Evolutionary conservation across 2,329 filamentous ascomycete species (phyloP), one percentile per base, ranked within the genome.

Genomic region (Aquanectria penicillioides): DNA sequence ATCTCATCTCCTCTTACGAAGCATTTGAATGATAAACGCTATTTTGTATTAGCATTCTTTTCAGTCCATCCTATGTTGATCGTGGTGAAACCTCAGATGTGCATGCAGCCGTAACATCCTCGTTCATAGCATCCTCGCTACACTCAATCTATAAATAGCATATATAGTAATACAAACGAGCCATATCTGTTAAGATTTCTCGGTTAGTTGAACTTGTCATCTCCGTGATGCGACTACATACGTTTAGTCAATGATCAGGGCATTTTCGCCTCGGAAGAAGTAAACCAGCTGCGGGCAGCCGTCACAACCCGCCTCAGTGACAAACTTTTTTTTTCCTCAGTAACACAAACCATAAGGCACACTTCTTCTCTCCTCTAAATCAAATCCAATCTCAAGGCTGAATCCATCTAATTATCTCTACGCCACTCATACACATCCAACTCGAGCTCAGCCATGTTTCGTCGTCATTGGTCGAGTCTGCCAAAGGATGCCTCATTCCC

Each of bases 401-500:
- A 9, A n/a, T 18, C 22, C 55, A n/a, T n/a, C n/a, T n/a, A n/a
- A n/a, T n/a, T n/a, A n/a, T n/a, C n/a, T n/a, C n/a, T n/a, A n/a
- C n/a, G n/a, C n/a, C n/a, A n/a, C n/a, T n/a, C n/a, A n/a, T n/a
- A n/a, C n/a, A n/a, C n/a, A n/a, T n/a, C n/a, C n/a, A n/a, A n/a
- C n/a, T n/a, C n/a, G n/a, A n/a, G n/a, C n/a, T n/a, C n/a, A n/a
- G 59, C 13, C 54, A 77, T 97, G 93, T 97, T 95, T 72, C 86
- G 89, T 47, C 90, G 90, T 54, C 81, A 82, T 33, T 86, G 86
- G 77, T 81, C 83, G 8, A 84, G 86, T 65, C 85, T 97, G 3
- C 91, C 92, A n/a, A 74, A 80, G 50, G 91, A 97, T 69, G 83
- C 86, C 1, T 71, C 79, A 11, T 96, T 90, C 71, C 83, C 88